Base-by-base conservation (phyloP, 129 eudicot genomes). In the Lactuca saligna region DNA sequence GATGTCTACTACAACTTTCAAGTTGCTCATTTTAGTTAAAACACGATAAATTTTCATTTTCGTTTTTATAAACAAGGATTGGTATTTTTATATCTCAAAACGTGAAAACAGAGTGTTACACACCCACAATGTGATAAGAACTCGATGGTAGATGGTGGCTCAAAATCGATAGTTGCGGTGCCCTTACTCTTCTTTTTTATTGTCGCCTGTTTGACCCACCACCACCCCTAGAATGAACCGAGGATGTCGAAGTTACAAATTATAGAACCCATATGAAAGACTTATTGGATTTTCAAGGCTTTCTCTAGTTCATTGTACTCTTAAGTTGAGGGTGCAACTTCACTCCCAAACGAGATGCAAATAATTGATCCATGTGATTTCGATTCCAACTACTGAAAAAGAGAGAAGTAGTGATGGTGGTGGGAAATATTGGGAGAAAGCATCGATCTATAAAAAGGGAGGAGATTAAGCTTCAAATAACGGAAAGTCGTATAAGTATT, bases 61-160 rank as follows among this genome's bases (percentile, higher is more conserved):
- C 25, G 25, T 20, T 20, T 20, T 20, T 20, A 20, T 20, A 20
- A 20, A 20, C 25, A 20, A 20, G 0, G 25, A 20, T 20, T 20
- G 0, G 1, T 20, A 20, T 20, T 20, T 20, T 20, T 20, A 20
- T 20, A 20, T 20, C 25, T 20, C 25, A 20, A 20, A 20, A 20
- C 0, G 25, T 20, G 25, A 20, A 20, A 20, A 20, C 25, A 20
- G 25, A 20, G 25, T 20, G 0, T 20, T 20, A 20, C 25, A 20
- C 97, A 90, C 49, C 97, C 97, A 16, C 97, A 90, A 55, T 85
- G 97, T 0, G 97, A 87, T 37, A 91, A 38, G 67, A 91, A 91
- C 11, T 92, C 95, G 9, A 92, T 92, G 0, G 86, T 77, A 1
- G 92, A 83, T 0, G 89, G 64, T 91, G 97, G 73, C 95, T 87